Evolutionary conservation across 163 green algal species (phyloP), one percentile per base, ranked within the genome.

Genomic region (Chlamydomonas reinhardtii): DNA sequence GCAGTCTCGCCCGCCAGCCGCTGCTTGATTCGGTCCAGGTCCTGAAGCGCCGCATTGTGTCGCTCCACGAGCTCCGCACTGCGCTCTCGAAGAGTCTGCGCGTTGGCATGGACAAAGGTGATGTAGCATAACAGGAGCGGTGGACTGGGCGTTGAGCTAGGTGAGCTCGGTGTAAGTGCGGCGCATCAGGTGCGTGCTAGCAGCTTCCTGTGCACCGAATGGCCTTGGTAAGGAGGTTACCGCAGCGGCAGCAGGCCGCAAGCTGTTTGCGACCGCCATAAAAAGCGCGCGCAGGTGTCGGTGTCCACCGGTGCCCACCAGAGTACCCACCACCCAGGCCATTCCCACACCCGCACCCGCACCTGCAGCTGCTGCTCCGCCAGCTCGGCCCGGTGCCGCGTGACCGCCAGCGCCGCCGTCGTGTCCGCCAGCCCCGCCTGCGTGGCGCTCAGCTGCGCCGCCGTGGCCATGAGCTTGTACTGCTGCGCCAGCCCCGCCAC

Each of bases 401-500:
- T 80, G 20, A 86, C 84, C 17, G 72, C 78, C 64, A 89, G 65
- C 52, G 82, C 64, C 48, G 73, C 82, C 72, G 82, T 32, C 62
- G 64, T 52, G 37, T 89, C 75, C 6, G 84, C 74, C 75, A 82
- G 34, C 1, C 48, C 54, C 48, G 15, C 73, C 43, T 37, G 56
- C 76, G 59, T 71, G n/a, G 56, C 39, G 54, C 71, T 64, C 48
- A 92, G 78, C 85, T 89, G 69, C 29, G 43, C 74, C 16, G 85
- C 66, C 6, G 29, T 80, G 12, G 31, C 32, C 81, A 85, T 71
- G 8, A 90, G 76, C 66, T 74, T 37, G 56, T 85, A 82, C 84
- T 92, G 86, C 87, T 92, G 89, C 73, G 62, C 83, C 73, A 91
- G 74, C 17, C 87, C 89, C 16, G 73, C 75, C 71, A 76, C 71